phyloP scores from a whole-genome alignment of 352 stramenopile species.

The Pythium pectinolyticum region DNA sequence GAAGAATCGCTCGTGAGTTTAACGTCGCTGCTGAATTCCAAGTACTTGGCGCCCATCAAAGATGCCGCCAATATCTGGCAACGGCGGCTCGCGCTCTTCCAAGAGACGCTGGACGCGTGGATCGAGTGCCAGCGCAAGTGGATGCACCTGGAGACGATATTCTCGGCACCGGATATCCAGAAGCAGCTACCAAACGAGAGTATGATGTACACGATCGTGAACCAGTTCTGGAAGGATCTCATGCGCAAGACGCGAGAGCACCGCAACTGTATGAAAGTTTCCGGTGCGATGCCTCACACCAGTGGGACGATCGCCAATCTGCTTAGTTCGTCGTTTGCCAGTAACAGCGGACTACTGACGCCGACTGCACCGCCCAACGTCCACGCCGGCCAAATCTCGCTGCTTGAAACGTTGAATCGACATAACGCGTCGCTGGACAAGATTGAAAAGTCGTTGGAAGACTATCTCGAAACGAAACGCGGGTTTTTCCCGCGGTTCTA shows the following conservation, averaged over 20 bases:
- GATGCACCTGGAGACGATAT: constrained; percentile 84
- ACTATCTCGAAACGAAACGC: constrained; percentile 86
- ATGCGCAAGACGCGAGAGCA: constrained; percentile 68
- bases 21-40: constrained; percentile 87
- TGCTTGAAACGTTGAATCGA: constrained; percentile 65
- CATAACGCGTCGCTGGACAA: constrained; percentile 71
- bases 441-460: constrained; percentile 80
- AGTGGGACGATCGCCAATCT: constrained; percentile 11
- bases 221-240: constrained; percentile 82
- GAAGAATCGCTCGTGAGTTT: constrained; percentile 91
- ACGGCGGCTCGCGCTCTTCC: constrained; percentile 63
- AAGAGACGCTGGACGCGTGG: constrained; percentile 83
- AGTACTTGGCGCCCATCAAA: constrained; percentile 84
- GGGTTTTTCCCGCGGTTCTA: constrained; percentile 84
- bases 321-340: neutral
- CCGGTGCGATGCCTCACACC: constrained; percentile 32
- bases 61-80: constrained; percentile 71
- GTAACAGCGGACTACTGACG: neutral
- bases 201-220: constrained; percentile 54
- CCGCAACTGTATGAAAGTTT: constrained; percentile 65
- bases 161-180: constrained; percentile 79
- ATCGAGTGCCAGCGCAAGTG: constrained; percentile 80
- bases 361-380: constrained; percentile 4
- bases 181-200: constrained; percentile 77
- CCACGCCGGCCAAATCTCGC: constrained; percentile 23